A percentile compares a stretch with the other conserved stretches of the same genome.
Conservation (phyloP, 106 monocot genomes). For the Allium cepa region DNA sequence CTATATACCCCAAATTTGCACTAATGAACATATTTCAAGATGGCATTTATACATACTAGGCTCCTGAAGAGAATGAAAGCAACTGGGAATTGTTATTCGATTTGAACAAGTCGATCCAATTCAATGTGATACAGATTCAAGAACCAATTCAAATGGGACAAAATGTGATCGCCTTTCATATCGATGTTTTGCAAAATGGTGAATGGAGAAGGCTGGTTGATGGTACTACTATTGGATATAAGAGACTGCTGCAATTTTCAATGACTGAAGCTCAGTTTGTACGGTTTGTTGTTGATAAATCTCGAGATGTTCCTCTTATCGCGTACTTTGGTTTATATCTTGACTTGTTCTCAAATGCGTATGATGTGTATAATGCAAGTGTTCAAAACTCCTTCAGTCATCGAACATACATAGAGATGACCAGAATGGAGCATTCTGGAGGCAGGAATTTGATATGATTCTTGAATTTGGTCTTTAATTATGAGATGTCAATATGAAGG, state of each 20-base stretch:
- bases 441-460: background rate
- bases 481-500: background rate
- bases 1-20: slow-evolving; percentile 21
- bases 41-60: slow-evolving; percentile 77
- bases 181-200: slow-evolving; percentile 41
- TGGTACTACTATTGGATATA: slow-evolving; percentile 86
- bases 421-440: slow-evolving; percentile 12
- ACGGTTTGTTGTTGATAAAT: slow-evolving; percentile 47
- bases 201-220: slow-evolving; percentile 45
- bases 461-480: background rate
- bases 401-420: slow-evolving; percentile 10
- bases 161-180: slow-evolving; percentile 69
- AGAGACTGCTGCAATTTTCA: slow-evolving; percentile 58
- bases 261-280: slow-evolving; percentile 33
- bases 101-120: slow-evolving; percentile 23
- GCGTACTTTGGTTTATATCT: slow-evolving; percentile 62
- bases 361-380: slow-evolving; percentile 8
- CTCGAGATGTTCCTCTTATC: slow-evolving; percentile 79
- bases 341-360: slow-evolving; percentile 30
- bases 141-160: slow-evolving; percentile 98
- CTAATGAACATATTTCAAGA: slow-evolving; percentile 44
- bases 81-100: slow-evolving; percentile 56
- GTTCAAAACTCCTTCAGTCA: slow-evolving; percentile 9
- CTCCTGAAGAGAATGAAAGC: slow-evolving; percentile 39
- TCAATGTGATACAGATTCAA: slow-evolving; percentile 76